These are phyloP conservation scores for Dactylonectria estremocensis DNA, from an alignment of 2,329 filamentous ascomycete species.

Conservation along the genomic window DNA sequence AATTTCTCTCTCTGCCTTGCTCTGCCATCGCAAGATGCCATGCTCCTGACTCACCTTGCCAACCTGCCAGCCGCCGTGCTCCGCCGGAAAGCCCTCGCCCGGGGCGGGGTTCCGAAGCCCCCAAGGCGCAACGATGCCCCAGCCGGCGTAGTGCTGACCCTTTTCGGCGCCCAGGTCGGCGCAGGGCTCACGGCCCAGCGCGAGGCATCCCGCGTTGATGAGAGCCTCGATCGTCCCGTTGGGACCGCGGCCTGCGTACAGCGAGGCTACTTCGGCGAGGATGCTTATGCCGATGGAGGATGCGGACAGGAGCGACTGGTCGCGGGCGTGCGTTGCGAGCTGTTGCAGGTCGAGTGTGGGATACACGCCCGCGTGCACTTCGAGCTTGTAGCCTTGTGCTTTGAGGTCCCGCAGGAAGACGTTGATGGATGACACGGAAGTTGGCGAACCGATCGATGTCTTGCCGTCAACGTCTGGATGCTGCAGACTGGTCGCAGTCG, in stretches of 20 bases:
- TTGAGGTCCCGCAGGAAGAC: constrained; percentile 57
- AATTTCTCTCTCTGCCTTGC: constrained; percentile 60
- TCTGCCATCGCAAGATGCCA: constrained; percentile 75
- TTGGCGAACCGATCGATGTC: constrained; percentile 17
- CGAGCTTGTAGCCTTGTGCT: constrained; percentile 63
- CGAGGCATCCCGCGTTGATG: constrained; percentile 11
- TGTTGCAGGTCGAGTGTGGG: constrained; percentile 83
- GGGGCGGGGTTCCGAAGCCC: constrained; percentile 52
- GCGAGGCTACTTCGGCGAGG: constrained; percentile 77
- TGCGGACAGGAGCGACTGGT: constrained; percentile 58
- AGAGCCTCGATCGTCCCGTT: constrained; percentile 28
- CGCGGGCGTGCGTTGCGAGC: constrained; percentile 75
- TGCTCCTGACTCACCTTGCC: constrained; percentile 83
- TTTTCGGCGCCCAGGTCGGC: constrained; percentile 58
- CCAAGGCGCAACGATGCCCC: constrained; percentile 74
- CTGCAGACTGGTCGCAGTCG: constrained; percentile 18
- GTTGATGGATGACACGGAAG: constrained; percentile 57
- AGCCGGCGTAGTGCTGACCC: constrained; percentile 72
- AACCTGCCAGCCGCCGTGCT: constrained; percentile 73
- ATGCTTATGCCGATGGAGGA: constrained; percentile 75
- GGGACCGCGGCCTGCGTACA: constrained; percentile 64
- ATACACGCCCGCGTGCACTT: constrained; percentile 83
- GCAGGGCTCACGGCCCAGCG: constrained; percentile 70
- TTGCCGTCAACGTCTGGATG: background rate
- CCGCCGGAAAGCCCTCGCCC: constrained; percentile 58